phyloP scores from a whole-genome alignment of 163 green algal genomes.

The Prototheca stagnorum region DNA sequence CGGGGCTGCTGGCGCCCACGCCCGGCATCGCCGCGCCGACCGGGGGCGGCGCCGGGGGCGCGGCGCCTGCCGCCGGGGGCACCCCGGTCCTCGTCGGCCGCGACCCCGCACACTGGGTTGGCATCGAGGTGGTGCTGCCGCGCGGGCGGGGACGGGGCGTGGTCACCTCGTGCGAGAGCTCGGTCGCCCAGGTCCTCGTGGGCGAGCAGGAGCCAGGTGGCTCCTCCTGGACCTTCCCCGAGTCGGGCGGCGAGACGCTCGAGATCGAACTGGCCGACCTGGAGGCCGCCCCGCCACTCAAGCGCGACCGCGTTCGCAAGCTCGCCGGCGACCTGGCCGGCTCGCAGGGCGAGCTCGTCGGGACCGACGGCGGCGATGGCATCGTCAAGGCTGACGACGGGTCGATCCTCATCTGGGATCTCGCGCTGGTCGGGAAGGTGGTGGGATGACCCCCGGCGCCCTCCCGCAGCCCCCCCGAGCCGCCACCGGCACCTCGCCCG shows the following conservation, averaged over 20 bases:
- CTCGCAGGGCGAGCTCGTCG: constrained; percentile 38
- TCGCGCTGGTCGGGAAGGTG: constrained; percentile 5
- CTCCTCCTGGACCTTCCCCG: no score
- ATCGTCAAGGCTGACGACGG: constrained; percentile 40
- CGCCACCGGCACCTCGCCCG: no score
- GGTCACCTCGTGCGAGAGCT: neutral
- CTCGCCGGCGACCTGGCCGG: constrained; percentile 27
- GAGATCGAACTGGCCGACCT: neutral
- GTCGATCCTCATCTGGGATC: constrained; percentile 25
- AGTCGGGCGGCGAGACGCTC: neutral
- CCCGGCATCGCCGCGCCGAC: constrained; percentile 10
- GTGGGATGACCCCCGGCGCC: no score
- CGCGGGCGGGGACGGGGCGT: neutral
- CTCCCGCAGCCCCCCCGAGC: neutral
- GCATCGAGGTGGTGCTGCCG: constrained; percentile 26
- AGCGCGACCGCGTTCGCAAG: constrained; percentile 14
- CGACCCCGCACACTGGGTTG: constrained; percentile 14
- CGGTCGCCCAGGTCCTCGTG: neutral
- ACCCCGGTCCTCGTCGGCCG: constrained; percentile 1
- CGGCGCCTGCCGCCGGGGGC: constrained; percentile 4
- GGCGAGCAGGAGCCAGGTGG: neutral
- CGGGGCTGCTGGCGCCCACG: constrained; percentile 11
- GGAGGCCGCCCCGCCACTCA: neutral
- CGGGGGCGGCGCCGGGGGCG: constrained; percentile 7
- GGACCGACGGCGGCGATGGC: constrained; percentile 38